Percentiles rank a stretch among this genome's conserved stretches.
Conservation (phyloP, 768 basidiomycete species). For the Suillus plorans region DNA sequence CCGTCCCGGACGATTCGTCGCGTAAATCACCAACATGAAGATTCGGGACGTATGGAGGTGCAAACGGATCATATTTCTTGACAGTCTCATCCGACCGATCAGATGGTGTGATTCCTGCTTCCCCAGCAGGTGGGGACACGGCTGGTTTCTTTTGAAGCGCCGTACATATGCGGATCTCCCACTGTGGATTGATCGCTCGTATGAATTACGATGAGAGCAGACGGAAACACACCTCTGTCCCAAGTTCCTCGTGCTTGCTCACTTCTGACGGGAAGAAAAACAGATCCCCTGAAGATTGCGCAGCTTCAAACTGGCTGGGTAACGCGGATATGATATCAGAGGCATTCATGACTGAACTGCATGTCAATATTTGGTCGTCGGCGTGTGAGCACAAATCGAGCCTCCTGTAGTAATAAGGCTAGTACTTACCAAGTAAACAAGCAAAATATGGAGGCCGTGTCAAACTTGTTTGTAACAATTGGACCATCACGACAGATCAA, state of each 20-base stretch:
- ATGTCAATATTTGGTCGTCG: neutral
- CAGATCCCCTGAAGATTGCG: constrained; percentile 62
- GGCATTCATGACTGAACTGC: constrained; percentile 9
- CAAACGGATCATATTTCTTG: constrained; percentile 66
- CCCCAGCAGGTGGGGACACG: constrained; percentile 45
- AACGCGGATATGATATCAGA: constrained; percentile 57
- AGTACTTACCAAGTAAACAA: too few relatives aligned
- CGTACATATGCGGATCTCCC: constrained; percentile 82
- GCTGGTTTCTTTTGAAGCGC: constrained; percentile 78
- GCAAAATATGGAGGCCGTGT: too few relatives aligned
- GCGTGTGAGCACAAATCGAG: neutral
- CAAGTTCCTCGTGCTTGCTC: constrained; percentile 57
- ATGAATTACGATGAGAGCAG: neutral
- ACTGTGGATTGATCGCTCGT: constrained; percentile 45
- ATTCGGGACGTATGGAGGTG: constrained; percentile 80
- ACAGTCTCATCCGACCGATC: constrained; percentile 24
- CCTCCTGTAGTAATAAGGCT: too few relatives aligned
- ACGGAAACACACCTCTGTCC: constrained; percentile 54
- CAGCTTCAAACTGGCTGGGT: constrained; percentile 55
- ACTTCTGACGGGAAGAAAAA: constrained; percentile 78
- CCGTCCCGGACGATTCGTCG: constrained; percentile 54
- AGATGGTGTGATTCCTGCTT: constrained; percentile 22
- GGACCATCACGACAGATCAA: too few relatives aligned
- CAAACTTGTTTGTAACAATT: too few relatives aligned
- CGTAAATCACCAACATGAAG: constrained; percentile 72